Base-by-base conservation (phyloP, 371 early-diverging fungal species). In the Amoeboaphelidium occidentale region DNA sequence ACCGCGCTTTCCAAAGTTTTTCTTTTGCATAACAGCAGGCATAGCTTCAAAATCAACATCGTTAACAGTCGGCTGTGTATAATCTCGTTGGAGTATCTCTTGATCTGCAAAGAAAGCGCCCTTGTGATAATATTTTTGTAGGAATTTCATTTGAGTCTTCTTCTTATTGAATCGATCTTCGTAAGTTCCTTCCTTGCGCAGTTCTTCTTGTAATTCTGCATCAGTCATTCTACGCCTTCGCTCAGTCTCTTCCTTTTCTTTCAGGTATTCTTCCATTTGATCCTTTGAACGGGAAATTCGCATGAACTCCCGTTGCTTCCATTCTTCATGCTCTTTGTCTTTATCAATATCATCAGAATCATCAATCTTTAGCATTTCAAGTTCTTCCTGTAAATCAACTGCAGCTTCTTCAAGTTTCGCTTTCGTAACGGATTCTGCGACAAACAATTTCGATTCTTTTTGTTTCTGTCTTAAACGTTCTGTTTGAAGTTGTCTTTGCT, bases 271-370 rank as follows among this genome's bases (percentile, higher is more conserved):
- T 48, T 73, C 75, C 27, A 73, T 65, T 49, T 78, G 83, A 55
- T 78, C 79, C 46, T 75, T 67, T 56, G 89, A 88, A 23, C 90
- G 77, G 51, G 85, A 81, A 51, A 91, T 76, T 54, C 94, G 76
- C 32, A 57, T 68, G 47, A 90, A 62, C 58, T 93, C 92, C 51
- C 94, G 78, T n/a, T 82, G 63, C 58, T 78, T 84, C 94, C 94
- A 93, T 0, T 76, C 76, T 45, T 77, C 79, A 58, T 73, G 81
- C 59, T 93, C 94, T 2, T 75, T 86, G 27, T 77, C 79, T 50
- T 79, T 78, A 53, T 89, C 79, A 10, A 80, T 32, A 21, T 74
- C 80, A 62, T 93, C 94, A 0, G 87, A 85, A 64, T 93, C 94
- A 60, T 90, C 92, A 0, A 85, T 74, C 26, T 70, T 73, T 3